Evolutionary conservation across 1,139 yeast genomes (phyloP).

Genomic region (Lodderomyces pseudojiufengensis): DNA sequence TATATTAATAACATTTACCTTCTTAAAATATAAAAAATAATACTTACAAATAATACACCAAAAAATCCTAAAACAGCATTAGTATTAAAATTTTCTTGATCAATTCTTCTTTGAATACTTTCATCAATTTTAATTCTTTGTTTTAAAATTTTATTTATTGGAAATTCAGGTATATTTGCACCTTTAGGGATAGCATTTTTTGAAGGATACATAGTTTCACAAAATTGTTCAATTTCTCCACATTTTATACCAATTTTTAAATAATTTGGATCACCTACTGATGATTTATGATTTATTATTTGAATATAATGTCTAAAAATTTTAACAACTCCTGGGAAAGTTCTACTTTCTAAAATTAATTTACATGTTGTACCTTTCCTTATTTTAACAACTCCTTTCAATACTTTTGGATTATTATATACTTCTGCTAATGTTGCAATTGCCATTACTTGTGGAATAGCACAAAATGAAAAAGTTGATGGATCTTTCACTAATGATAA

Average conservation of each 20-base stretch:
- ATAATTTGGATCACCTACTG: constrained; percentile 84
- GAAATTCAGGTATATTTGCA: constrained; percentile 18
- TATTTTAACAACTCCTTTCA: constrained; percentile 74
- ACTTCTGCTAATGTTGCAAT: constrained; percentile 87
- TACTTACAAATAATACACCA: constrained; percentile 8
- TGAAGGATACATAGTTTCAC: constrained; percentile 69
- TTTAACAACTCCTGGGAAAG: constrained; percentile 69
- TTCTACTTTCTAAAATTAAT: constrained; percentile 69
- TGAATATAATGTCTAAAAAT: constrained; percentile 74
- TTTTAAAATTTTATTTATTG: constrained; percentile 23
- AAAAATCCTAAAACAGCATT: constrained; percentile 15
- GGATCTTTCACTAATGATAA: constrained; percentile 77
- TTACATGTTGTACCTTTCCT: constrained; percentile 88
- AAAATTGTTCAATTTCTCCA: constrained; percentile 82
- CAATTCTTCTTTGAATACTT: constrained; percentile 24
- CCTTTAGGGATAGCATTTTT: constrained; percentile 29
- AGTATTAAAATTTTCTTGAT: constrained; percentile 26
- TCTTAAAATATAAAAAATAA: not conserved
- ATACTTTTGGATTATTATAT: constrained; percentile 74
- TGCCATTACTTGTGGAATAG: constrained; percentile 98
- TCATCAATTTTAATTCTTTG: constrained; percentile 31
- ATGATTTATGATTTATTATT: constrained; percentile 72
- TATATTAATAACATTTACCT: too few species aligned
- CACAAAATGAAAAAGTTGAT: constrained; percentile 84
- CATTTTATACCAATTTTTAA: constrained; percentile 78